Evolutionary conservation across 495 filamentous ascomycete species (phyloP), one percentile per base, ranked within the genome.

Genomic region (Aspergillus incahuasiensis): DNA sequence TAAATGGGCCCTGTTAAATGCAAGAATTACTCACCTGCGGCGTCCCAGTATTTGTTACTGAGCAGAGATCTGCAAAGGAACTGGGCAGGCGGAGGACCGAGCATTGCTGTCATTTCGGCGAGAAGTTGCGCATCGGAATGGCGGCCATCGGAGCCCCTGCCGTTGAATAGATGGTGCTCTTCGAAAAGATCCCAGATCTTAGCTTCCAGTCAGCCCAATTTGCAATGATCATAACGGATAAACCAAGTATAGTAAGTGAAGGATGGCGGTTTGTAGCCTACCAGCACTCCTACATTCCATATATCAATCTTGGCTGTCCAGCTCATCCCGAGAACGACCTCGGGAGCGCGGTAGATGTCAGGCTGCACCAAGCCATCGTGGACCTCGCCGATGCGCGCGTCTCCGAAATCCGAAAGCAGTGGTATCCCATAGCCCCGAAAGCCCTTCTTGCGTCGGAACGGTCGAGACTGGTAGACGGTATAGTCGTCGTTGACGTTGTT

Each of bases 211-310:
- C 34, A 54, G 52, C 24, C 25, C 25, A 28, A 3, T 28, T 28
- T 8, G 25, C 8, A 28, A 28, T 28, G 25, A 8, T 4, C 25
- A 28, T n/a, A n/a, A n/a, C n/a, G n/a, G n/a, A n/a, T n/a, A n/a
- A n/a, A n/a, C n/a, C n/a, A n/a, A n/a, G n/a, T n/a, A n/a, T n/a
- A 8, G 25, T 28, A 4, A 8, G 25, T 28, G 8, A 28, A 28
- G 8, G 8, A 8, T 28, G 25, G n/a, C 8, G 25, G 25, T 28
- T 8, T 28, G 25, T 28, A 28, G 16, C 38, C 16, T 61, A 79
- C 73, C 71, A 78, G 56, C 35, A 69, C 64, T 6, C 72, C 76
- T n/a, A 70, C 51, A 32, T 60, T 64, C 72, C 73, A 77, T 25
- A 75, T 70, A 59, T 75, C 70, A 16, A 72, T 57, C 45, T 66